Conservation (phyloP, 2,329 filamentous ascomycete genomes). For the Pyrenochaeta sp. region DNA sequence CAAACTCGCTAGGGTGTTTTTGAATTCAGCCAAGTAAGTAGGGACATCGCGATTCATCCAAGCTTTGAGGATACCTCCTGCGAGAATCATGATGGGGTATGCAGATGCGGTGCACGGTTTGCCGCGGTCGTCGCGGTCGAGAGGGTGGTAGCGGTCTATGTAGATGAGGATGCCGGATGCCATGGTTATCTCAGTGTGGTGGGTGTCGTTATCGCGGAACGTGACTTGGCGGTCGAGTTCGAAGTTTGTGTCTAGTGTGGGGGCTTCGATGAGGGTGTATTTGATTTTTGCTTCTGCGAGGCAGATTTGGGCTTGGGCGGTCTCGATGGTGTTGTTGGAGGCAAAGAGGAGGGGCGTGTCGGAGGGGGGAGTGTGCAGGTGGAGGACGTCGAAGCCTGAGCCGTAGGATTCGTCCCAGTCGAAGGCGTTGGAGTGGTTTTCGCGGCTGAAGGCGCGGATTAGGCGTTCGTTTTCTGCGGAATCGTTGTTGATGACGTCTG, state of each 20-base stretch:
- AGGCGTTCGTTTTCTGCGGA: constrained; percentile 71
- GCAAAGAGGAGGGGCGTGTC: constrained; percentile 52
- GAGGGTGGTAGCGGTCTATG: constrained; percentile 41
- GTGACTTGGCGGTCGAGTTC: constrained; percentile 31
- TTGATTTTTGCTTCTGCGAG: constrained; percentile 37
- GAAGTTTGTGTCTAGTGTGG: constrained; percentile 26
- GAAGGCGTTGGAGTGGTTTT: constrained; percentile 78
- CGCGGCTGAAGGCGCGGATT: constrained; percentile 80
- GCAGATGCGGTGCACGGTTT: constrained; percentile 26
- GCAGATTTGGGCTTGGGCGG: constrained; percentile 43
- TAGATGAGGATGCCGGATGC: constrained; percentile 43
- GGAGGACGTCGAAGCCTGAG: constrained; percentile 81
- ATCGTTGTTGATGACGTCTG: constrained; percentile 73
- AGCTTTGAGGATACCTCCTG: constrained; percentile 21
- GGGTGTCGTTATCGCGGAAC: constrained; percentile 46
- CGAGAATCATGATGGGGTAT: constrained; percentile 27
- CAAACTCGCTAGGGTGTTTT: constrained; percentile 20
- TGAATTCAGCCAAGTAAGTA: constrained; percentile 21
- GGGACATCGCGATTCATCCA: constrained; percentile 26
- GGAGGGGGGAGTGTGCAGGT: constrained; percentile 54
- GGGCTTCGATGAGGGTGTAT: constrained; percentile 26
- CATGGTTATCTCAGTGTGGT: constrained; percentile 43
- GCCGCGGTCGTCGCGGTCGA: constrained; percentile 31
- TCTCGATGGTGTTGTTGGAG: constrained; percentile 39
- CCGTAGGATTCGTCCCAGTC: constrained; percentile 82